Evolutionary conservation across 306 rosid species (phyloP).

Genomic region (Oemleria cerasiformis): DNA sequence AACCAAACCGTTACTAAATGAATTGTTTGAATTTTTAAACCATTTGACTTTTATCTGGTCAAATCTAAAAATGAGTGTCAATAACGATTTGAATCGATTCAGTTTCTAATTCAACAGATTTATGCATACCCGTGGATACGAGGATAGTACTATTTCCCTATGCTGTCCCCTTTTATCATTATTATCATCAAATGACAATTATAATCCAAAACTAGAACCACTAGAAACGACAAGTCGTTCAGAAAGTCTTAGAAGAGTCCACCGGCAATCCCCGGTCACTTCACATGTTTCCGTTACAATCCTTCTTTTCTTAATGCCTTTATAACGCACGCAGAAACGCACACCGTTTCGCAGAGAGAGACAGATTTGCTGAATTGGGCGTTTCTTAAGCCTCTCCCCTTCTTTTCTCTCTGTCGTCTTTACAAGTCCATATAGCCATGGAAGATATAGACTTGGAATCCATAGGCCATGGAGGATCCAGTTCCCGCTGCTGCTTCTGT

Average conservation of each 20-base stretch:
- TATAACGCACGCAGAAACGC: neutral
- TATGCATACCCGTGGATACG: too few species aligned
- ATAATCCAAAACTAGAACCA: neutral
- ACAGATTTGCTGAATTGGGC: neutral
- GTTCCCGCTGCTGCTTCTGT: conserved; percentile 54
- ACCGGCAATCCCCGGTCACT: conserved; percentile 36
- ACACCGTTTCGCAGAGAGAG: neutral
- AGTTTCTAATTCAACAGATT: too few species aligned
- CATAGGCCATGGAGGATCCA: conserved; percentile 27
- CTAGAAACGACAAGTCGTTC: conserved; percentile 10
- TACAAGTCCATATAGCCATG: conserved; percentile 9
- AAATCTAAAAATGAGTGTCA: too few species aligned
- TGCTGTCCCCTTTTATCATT: neutral
- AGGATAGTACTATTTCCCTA: too few species aligned
- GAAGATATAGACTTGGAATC: conserved; percentile 43
- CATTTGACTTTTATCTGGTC: too few species aligned
- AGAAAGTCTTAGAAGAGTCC: neutral
- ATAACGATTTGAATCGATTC: too few species aligned
- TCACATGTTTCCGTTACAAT: conserved; percentile 25
- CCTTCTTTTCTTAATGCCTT: neutral
- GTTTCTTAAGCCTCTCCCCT: neutral
- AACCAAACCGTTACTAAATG: too few species aligned
- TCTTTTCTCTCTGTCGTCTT: neutral
- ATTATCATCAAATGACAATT: neutral
- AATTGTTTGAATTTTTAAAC: too few species aligned